A percentile compares a stretch with the other conserved stretches of the same genome.
Conservation (phyloP, 257 asterid genomes). For the Verbascum thapsus region DNA sequence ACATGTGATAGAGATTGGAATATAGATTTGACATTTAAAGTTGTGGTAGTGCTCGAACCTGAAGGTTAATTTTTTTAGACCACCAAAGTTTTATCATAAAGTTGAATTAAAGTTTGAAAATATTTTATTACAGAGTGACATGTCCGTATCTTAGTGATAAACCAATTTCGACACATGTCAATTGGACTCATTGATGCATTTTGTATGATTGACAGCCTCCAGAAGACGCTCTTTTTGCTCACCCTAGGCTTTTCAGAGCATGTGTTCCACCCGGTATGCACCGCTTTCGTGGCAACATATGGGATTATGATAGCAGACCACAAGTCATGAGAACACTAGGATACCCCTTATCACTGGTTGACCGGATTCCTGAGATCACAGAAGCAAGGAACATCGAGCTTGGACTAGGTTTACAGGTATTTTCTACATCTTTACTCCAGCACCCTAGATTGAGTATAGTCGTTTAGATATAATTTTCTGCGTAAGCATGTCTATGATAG, state of each 20-base stretch:
- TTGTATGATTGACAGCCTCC: conserved; percentile 56
- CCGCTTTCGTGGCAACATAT: conserved; percentile 91
- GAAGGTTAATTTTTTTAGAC: not conserved
- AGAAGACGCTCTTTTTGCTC: conserved; percentile 92
- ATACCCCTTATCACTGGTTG: conserved; percentile 69
- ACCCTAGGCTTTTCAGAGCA: conserved; percentile 94
- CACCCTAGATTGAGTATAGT: not conserved
- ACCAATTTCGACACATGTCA: not conserved
- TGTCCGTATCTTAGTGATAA: not conserved
- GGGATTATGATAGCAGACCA: conserved; percentile 90
- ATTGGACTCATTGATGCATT: conserved; percentile 17
- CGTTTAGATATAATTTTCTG: not conserved
- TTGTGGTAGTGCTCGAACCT: not conserved
- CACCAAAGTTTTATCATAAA: not conserved
- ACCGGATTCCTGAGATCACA: conserved; percentile 84
- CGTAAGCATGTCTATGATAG: not conserved
- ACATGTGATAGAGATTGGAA: not conserved
- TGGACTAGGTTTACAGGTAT: conserved; percentile 97
- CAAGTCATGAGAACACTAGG: conserved; percentile 82
- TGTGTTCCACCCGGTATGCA: conserved; percentile 99
- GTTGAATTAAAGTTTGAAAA: conserved; percentile 1
- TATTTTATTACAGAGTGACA: not conserved
- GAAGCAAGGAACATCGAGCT: conserved; percentile 96
- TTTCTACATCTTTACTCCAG: conserved; percentile 16
- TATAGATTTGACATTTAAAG: not conserved